phyloP scores from a whole-genome alignment of 2,329 filamentous ascomycete species.

The Bipolaris oryzae region DNA sequence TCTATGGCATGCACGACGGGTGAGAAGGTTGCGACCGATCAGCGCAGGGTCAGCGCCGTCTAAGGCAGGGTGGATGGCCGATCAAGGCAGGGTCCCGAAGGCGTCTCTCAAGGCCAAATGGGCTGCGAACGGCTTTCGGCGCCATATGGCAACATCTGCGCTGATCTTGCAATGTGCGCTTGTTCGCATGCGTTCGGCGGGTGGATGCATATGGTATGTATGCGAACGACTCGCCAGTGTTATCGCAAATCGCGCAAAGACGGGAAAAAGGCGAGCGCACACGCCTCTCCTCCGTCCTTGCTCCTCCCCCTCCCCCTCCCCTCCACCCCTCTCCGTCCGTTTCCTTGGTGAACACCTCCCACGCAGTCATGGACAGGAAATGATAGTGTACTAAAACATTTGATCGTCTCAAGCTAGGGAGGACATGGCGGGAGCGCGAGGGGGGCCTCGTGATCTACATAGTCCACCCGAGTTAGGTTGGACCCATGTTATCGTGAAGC shows the following conservation, averaged over 20 bases:
- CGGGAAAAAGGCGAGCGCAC: slow-evolving; percentile 1
- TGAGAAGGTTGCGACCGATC: slow-evolving; percentile 5
- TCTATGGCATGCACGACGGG: background rate
- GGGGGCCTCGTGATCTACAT: slow-evolving; percentile 6
- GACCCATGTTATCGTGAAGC: slow-evolving; percentile 2
- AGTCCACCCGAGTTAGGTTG: slow-evolving; percentile 1
- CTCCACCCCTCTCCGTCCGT: background rate
- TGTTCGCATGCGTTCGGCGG: slow-evolving; percentile 1
- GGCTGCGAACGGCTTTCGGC: slow-evolving; percentile 5
- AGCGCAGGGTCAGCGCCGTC: slow-evolving; percentile 11
- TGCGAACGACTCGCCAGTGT: background rate
- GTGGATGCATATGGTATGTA: slow-evolving; percentile 3
- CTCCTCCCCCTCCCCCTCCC: background rate
- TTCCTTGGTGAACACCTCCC: background rate
- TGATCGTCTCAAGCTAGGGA: slow-evolving; percentile 1
- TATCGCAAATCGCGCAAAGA: slow-evolving; percentile 5
- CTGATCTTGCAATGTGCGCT: slow-evolving; percentile 1
- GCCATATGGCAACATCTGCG: slow-evolving; percentile 2
- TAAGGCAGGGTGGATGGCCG: slow-evolving; percentile 4
- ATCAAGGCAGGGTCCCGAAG: slow-evolving; percentile 11
- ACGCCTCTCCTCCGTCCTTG: background rate
- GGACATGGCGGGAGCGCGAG: background rate
- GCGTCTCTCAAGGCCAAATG: background rate
- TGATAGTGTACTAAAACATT: background rate
- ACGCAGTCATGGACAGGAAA: background rate